Percentiles rank a stretch among this genome's conserved stretches.
Conservation (phyloP, 192 early-diverging fungal species). For the Coemansia sp. region DNA sequence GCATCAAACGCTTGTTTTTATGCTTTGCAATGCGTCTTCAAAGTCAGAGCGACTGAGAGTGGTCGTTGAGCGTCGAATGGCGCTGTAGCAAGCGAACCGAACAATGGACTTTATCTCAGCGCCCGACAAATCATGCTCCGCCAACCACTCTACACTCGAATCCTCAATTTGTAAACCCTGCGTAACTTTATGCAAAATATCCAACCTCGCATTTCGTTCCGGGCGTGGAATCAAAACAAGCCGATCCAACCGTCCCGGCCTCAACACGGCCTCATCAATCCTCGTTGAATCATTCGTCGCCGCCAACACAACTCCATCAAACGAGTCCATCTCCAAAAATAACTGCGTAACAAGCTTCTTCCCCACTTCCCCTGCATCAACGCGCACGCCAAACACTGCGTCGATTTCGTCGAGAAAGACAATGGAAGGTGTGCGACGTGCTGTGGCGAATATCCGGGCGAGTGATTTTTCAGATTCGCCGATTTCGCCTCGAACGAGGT, state of each 20-base stretch:
- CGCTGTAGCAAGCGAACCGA: conserved; percentile 42
- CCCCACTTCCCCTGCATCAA: conserved; percentile 65
- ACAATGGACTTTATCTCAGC: conserved; percentile 44
- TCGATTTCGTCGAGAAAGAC: conserved; percentile 96
- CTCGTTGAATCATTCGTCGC: conserved; percentile 81
- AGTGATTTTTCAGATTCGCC: conserved; percentile 96
- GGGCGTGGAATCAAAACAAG: conserved; percentile 62
- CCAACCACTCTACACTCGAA: conserved; percentile 6
- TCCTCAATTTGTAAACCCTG: conserved; percentile 29
- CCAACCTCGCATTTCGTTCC: conserved; percentile 48
- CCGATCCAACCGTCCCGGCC: conserved; percentile 85
- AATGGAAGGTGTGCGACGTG: conserved; percentile 73
- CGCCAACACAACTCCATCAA: conserved; percentile 66
- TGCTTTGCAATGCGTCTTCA: conserved; percentile 9
- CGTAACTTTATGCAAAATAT: conserved; percentile 62
- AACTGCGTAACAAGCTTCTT: conserved; percentile 78
- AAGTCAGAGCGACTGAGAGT: conserved; percentile 15
- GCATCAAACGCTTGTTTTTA: background rate
- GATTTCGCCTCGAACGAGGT: conserved; percentile 85
- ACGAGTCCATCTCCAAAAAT: conserved; percentile 72
- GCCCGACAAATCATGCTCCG: conserved; percentile 25
- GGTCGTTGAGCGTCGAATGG: conserved; percentile 39
- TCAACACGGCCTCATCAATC: conserved; percentile 74
- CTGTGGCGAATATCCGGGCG: conserved; percentile 67
- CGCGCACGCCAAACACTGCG: conserved; percentile 76